Evolutionary conservation across 164 flowering plant genomes (phyloP).

Genomic region (Cinnamomum chago): DNA sequence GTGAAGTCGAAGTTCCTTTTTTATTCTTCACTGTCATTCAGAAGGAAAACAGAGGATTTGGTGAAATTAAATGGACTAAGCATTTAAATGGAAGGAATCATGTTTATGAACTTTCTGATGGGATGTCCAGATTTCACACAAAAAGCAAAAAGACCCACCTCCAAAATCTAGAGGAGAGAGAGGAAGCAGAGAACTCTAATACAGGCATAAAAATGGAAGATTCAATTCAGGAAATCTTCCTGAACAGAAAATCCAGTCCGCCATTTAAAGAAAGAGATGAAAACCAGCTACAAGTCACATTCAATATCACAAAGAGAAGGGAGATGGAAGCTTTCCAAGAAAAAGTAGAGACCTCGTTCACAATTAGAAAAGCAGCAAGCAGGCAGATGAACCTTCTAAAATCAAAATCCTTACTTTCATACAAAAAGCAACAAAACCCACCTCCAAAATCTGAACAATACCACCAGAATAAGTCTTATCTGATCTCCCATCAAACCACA

Average conservation of each 20-base stretch:
- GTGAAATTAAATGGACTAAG: background rate
- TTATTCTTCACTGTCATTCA: background rate
- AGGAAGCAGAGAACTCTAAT: background rate
- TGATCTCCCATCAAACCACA: background rate
- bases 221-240: background rate
- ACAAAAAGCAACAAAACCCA: conserved; percentile 1
- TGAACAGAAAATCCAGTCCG: too few relatives aligned
- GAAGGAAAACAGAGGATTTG: background rate
- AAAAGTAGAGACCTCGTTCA: background rate
- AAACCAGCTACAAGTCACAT: background rate
- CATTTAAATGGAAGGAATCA: background rate
- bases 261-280: too few relatives aligned
- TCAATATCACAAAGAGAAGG: background rate
- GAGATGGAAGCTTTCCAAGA: background rate
- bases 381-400: background rate
- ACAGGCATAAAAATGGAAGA: background rate
- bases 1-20: background rate
- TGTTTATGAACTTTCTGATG: background rate
- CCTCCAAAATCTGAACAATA: background rate
- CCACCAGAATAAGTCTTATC: background rate
- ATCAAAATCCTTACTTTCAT: background rate
- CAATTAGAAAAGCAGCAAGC: background rate
- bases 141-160: conserved; percentile 4
- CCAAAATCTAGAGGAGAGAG: background rate
- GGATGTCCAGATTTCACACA: conserved; percentile 1